phyloP scores from a whole-genome alignment of 306 rosid genomes.

The Quercus alba region DNA sequence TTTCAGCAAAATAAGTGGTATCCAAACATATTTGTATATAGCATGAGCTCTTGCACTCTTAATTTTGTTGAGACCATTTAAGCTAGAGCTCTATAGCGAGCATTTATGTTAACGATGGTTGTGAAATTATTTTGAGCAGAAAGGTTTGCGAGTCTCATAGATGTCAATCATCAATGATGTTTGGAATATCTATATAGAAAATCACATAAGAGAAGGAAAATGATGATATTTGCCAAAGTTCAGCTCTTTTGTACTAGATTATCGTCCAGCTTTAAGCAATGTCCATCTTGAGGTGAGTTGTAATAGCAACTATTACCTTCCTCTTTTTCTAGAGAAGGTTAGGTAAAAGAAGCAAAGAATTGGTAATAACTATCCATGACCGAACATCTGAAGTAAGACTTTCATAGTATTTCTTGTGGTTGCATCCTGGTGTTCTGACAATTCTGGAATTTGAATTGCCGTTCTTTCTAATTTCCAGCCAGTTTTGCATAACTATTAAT shows the following conservation, averaged over 20 bases:
- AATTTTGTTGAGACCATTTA: neutral
- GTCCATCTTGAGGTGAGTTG: neutral
- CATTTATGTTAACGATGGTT: neutral
- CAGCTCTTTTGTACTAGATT: neutral
- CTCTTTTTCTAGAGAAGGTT: neutral
- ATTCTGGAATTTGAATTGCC: constrained; percentile 6
- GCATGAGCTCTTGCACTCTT: neutral
- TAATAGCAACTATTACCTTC: neutral
- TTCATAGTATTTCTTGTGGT: neutral
- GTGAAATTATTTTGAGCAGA: neutral
- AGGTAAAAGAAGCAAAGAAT: neutral
- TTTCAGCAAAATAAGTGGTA: too few relatives aligned
- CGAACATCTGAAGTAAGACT: neutral
- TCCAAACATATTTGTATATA: neutral
- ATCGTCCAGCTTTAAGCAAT: neutral
- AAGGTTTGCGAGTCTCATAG: neutral
- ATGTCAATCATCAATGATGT: neutral
- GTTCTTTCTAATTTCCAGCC: constrained; percentile 1
- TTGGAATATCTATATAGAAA: neutral
- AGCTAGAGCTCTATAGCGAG: neutral
- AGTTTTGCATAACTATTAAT: constrained; percentile 28
- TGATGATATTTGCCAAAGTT: neutral
- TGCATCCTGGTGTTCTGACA: neutral
- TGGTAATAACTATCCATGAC: neutral
- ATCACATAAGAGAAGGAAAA: neutral